Conservation (phyloP, 2,329 filamentous ascomycete species). For the Sporothrix pseudoabietina region DNA sequence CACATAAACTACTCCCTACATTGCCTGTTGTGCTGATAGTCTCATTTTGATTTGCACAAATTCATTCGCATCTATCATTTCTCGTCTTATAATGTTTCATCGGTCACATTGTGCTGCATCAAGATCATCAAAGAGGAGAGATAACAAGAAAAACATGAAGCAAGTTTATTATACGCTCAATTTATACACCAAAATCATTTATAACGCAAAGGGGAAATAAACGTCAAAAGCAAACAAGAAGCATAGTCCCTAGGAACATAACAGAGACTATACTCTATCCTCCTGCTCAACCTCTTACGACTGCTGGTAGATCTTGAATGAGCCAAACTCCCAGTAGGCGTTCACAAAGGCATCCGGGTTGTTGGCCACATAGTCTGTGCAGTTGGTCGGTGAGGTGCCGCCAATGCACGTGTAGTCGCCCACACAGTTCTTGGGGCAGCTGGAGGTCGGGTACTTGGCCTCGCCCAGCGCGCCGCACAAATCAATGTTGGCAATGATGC, state of each 20-base stretch:
- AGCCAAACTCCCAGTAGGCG: conserved; percentile 67
- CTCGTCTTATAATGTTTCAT: no score
- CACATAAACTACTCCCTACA: neutral
- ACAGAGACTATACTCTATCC: neutral
- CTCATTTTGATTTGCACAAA: neutral
- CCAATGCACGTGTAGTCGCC: conserved; percentile 34
- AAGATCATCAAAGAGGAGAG: neutral
- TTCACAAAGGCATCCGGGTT: conserved; percentile 58
- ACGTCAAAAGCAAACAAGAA: neutral
- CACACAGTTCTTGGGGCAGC: conserved; percentile 41
- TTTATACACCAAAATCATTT: neutral
- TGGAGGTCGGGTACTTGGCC: conserved; percentile 50
- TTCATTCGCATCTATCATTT: neutral
- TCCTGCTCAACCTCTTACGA: conserved; percentile 29
- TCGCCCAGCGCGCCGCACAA: conserved; percentile 62
- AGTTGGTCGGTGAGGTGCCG: conserved; percentile 50
- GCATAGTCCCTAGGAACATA: neutral
- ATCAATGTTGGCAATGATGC: conserved; percentile 67
- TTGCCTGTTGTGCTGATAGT: neutral
- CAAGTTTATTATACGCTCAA: neutral
- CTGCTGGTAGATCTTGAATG: conserved; percentile 60
- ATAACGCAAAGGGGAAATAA: conserved; percentile 8
- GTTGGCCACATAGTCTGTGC: conserved; percentile 59
- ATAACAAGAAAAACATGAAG: neutral
- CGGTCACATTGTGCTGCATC: neutral